A percentile compares a stretch with the other conserved stretches of the same genome.
Evolutionary conservation across 352 stramenopile genomes (phyloP).

Genomic region (Globisporangium recalcitrans): DNA sequence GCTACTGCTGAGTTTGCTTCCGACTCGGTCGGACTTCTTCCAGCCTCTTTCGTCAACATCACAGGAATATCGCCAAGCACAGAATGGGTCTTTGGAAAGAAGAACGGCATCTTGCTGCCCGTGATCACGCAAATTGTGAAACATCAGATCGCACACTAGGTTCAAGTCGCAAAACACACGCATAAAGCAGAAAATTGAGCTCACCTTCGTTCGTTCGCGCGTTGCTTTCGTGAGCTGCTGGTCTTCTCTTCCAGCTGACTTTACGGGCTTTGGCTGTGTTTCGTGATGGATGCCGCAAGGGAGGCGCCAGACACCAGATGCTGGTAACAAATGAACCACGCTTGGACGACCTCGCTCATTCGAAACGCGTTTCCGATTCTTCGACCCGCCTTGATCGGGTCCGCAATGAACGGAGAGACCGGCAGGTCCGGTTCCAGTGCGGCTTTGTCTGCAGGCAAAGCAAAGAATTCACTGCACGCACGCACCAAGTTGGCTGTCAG

Average conservation of each 20-base stretch:
- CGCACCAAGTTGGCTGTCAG: not conserved
- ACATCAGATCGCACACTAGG: not conserved
- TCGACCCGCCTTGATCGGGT: slow-evolving; percentile 61
- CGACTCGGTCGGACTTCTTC: not conserved
- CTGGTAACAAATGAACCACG: slow-evolving; percentile 33
- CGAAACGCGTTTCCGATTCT: slow-evolving; percentile 81
- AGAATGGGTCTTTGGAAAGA: not conserved
- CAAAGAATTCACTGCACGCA: slow-evolving; percentile 62
- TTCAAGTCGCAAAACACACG: not conserved
- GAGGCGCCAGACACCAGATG: slow-evolving; percentile 23
- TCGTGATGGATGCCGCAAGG: slow-evolving; percentile 14
- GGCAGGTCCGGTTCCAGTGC: slow-evolving; percentile 26
- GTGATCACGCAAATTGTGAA: not conserved
- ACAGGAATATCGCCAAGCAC: not conserved
- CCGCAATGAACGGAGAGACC: slow-evolving; percentile 60
- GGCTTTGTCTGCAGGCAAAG: slow-evolving; percentile 46
- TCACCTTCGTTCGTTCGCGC: slow-evolving; percentile 2
- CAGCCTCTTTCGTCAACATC: not conserved
- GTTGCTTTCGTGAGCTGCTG: not conserved
- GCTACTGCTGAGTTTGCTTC: not conserved
- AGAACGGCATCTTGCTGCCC: not conserved
- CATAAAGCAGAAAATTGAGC: not conserved
- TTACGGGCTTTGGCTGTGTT: not conserved
- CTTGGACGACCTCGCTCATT: slow-evolving; percentile 65
- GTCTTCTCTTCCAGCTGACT: not conserved